phyloP scores from a whole-genome alignment of 345 rosid genomes.

The Dimocarpus longan region DNA sequence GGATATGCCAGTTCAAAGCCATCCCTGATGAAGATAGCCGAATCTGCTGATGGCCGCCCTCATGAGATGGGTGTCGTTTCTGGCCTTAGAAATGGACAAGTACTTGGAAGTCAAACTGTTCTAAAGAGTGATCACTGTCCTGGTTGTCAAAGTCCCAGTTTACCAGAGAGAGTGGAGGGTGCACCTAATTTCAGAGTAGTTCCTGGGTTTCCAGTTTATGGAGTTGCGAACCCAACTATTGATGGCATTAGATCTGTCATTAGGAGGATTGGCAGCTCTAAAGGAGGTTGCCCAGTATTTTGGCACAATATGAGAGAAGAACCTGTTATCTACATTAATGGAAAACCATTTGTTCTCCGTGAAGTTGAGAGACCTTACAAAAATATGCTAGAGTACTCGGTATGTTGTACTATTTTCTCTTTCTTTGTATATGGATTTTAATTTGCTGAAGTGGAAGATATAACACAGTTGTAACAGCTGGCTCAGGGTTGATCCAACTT shows the following conservation, averaged over 20 bases:
- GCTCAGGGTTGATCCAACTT: background rate
- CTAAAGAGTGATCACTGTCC: constrained; percentile 98
- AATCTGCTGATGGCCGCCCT: constrained; percentile 86
- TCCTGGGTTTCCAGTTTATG: constrained; percentile 97
- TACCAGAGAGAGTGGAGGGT: constrained; percentile 96
- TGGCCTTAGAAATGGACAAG: constrained; percentile 90
- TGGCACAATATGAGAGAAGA: constrained; percentile 99
- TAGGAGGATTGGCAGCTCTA: constrained; percentile 78
- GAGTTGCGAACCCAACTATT: constrained; percentile 98
- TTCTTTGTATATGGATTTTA: background rate
- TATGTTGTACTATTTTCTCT: constrained; percentile 31
- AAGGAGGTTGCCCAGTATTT: constrained; percentile 74
- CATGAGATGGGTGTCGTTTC: constrained; percentile 88
- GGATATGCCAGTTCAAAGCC: constrained; percentile 74
- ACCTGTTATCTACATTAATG: constrained; percentile 93
- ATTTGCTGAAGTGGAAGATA: constrained; percentile 5
- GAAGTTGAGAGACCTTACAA: constrained; percentile 97
- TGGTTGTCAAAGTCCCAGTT: constrained; percentile 75
- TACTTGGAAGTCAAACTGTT: constrained; percentile 96
- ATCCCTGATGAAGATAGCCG: constrained; percentile 70
- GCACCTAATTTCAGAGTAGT: constrained; percentile 98
- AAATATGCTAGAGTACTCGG: constrained; percentile 97
- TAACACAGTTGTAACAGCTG: background rate
- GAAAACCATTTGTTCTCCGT: constrained; percentile 97
- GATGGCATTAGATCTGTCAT: constrained; percentile 90